Conservation (phyloP, 2,329 filamentous ascomycete genomes). For the Westerdykella ornata region DNA sequence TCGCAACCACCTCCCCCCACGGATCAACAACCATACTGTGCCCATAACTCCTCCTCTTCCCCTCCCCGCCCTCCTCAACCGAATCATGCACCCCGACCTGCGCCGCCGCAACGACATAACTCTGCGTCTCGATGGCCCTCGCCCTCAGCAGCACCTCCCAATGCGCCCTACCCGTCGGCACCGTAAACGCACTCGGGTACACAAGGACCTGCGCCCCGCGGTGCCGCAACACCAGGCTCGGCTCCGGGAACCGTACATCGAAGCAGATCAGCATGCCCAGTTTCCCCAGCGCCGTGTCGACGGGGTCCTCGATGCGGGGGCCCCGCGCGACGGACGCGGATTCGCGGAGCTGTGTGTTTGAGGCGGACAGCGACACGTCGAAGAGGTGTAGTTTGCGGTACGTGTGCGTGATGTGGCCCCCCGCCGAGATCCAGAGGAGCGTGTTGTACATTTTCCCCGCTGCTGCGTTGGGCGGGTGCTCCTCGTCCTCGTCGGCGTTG, state of each 20-base stretch:
- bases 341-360: conserved; percentile 55
- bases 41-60: conserved; percentile 72
- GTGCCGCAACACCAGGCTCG: conserved; percentile 58
- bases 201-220: conserved; percentile 68
- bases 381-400: conserved; percentile 94
- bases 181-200: conserved; percentile 86
- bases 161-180: conserved; percentile 76
- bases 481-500: conserved; percentile 10
- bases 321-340: conserved; percentile 59
- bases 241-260: conserved; percentile 78
- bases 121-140: conserved; percentile 81
- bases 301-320: conserved; percentile 57
- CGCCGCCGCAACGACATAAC: conserved; percentile 79
- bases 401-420: conserved; percentile 52
- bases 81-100: conserved; percentile 66
- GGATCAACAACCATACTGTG: conserved; percentile 80
- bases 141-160: conserved; percentile 76
- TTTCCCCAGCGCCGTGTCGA: conserved; percentile 65
- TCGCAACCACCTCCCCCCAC: conserved; percentile 69
- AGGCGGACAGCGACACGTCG: conserved; percentile 58
- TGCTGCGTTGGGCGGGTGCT: no score
- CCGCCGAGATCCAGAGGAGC: conserved; percentile 61
- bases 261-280: conserved; percentile 84
- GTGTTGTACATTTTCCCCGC: conserved; percentile 55
- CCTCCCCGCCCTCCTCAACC: conserved; percentile 23